Evolutionary conservation across 1,284 basidiomycete species (phyloP).

Genomic region (Uromyces viciae-fabae): DNA sequence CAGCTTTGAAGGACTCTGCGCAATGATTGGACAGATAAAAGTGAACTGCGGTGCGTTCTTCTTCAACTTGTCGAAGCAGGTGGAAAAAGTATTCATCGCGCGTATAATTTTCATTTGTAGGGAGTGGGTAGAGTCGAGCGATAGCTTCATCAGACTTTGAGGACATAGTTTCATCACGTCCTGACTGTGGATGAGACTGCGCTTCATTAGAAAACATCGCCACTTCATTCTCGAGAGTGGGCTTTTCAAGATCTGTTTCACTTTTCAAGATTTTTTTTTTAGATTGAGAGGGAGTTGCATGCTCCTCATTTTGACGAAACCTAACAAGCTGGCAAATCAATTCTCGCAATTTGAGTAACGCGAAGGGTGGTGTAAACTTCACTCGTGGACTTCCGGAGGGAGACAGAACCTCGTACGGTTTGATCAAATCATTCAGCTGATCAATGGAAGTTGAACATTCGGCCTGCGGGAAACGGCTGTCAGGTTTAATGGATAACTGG

Average conservation of each 20-base stretch:
- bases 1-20: conserved; percentile 76
- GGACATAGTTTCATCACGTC: conserved; percentile 10
- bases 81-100: conserved; percentile 37
- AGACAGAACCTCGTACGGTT: conserved; percentile 76
- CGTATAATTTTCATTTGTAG: conserved; percentile 20
- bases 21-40: conserved; percentile 82
- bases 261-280: not conserved
- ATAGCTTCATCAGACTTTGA: conserved; percentile 9
- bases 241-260: conserved; percentile 15
- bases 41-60: conserved; percentile 76
- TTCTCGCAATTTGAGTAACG: conserved; percentile 59
- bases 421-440: conserved; percentile 62
- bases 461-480: not conserved
- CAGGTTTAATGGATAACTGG: conserved; percentile 6
- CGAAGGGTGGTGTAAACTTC: conserved; percentile 81
- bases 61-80: conserved; percentile 64
- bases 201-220: not conserved
- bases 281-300: not conserved
- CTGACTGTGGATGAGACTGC: not conserved
- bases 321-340: not conserved
- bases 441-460: conserved; percentile 41
- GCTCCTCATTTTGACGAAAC: not conserved
- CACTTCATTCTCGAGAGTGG: not conserved
- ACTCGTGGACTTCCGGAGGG: conserved; percentile 86
- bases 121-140: not conserved